phyloP scores from a whole-genome alignment of 331 rosid species.

The Acacia pycnantha region DNA sequence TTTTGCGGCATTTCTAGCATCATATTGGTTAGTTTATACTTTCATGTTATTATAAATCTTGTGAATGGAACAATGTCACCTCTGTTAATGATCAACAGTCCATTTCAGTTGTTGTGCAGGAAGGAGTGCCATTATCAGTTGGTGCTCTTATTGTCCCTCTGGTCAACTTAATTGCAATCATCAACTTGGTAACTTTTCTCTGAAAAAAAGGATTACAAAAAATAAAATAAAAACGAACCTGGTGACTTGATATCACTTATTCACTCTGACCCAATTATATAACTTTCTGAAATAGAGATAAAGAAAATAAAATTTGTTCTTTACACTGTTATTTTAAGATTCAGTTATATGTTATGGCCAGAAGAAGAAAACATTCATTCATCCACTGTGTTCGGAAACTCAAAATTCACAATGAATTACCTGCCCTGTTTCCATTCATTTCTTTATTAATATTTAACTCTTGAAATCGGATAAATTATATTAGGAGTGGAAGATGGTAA shows the following conservation, averaged over 20 bases:
- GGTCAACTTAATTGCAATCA: background rate
- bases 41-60: no score
- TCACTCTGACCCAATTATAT: background rate
- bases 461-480: background rate
- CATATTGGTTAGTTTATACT: no score
- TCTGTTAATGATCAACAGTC: background rate
- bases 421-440: background rate
- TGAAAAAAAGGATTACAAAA: no score
- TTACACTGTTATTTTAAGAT: background rate
- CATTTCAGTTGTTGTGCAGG: background rate
- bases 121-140: background rate
- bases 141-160: background rate
- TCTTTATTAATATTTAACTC: background rate
- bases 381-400: background rate
- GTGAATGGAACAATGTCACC: background rate
- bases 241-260: background rate
- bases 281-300: background rate
- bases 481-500: background rate
- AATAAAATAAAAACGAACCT: no score
- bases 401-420: background rate
- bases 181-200: background rate
- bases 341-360: background rate
- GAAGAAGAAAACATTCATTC: background rate
- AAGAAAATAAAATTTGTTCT: background rate
- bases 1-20: no score